phyloP scores from a whole-genome alignment of 345 rosid species.

The Excoecaria agallocha region DNA sequence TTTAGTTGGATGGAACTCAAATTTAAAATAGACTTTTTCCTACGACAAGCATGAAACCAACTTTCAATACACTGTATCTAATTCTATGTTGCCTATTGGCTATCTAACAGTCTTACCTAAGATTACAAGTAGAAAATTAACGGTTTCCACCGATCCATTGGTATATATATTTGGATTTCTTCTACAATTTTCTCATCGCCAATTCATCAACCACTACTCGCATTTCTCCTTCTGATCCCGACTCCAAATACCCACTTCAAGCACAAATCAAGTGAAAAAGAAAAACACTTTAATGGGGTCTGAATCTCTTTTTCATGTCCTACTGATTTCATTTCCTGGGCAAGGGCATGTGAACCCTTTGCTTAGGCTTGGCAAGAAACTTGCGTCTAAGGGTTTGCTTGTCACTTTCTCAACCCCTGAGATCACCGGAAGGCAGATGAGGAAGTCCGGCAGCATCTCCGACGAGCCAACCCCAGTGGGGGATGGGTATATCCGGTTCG shows the following conservation, averaged over 20 bases:
- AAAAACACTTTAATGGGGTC: conserved; percentile 32
- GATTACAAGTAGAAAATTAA: not conserved
- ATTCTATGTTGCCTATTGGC: not conserved
- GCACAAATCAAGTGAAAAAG: not conserved
- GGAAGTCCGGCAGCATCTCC: conserved; percentile 42
- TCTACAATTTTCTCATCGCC: not conserved
- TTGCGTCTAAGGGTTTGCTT: conserved; percentile 73
- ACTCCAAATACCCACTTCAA: not conserved
- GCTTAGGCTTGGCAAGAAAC: conserved; percentile 67
- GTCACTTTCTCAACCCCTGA: conserved; percentile 63
- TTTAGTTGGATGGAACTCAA: too few relatives aligned
- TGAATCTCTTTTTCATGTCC: not conserved
- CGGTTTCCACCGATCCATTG: not conserved
- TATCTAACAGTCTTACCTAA: not conserved
- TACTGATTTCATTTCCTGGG: conserved; percentile 19
- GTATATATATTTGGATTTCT: not conserved
- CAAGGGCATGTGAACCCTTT: conserved; percentile 85
- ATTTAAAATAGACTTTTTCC: too few relatives aligned
- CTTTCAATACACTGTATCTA: not conserved
- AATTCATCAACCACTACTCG: too few relatives aligned
- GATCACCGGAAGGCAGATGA: conserved; percentile 53
- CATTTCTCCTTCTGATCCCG: not conserved
- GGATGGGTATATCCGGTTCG: conserved; percentile 64
- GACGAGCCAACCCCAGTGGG: conserved; percentile 55
- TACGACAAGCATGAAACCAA: too few relatives aligned